Evolutionary conservation across 2,329 filamentous ascomycete genomes (phyloP).

Genomic region (Ambrosiella beaveri): DNA sequence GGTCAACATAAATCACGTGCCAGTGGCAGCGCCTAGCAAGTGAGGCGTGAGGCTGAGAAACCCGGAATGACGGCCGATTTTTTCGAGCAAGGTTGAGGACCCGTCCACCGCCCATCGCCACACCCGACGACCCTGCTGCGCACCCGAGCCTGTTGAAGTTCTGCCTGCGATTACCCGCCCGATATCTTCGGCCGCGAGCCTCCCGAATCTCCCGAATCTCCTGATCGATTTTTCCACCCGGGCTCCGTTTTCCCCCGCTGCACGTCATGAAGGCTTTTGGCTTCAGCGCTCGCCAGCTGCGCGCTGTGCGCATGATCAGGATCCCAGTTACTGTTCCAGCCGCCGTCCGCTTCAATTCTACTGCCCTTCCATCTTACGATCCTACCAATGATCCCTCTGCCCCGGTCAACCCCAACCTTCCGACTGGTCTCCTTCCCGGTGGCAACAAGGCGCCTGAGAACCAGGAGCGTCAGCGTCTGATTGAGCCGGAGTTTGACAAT

Average conservation of each 20-base stretch:
- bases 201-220: background rate
- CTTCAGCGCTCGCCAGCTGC: constrained; percentile 19
- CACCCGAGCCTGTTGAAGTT: background rate
- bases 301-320: constrained; percentile 20
- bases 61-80: background rate
- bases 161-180: background rate
- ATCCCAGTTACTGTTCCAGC: constrained; percentile 11
- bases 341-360: constrained; percentile 6
- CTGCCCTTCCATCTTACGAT: background rate
- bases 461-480: constrained; percentile 10
- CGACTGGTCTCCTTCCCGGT: background rate
- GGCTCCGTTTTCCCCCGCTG: background rate
- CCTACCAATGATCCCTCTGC: background rate
- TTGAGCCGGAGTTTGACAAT: constrained; percentile 12
- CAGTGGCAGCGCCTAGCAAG: background rate
- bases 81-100: background rate
- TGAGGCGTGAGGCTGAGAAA: constrained; percentile 13
- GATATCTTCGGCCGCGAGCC: background rate
- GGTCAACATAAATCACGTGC: constrained; percentile 6
- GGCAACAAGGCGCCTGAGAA: background rate
- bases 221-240: background rate
- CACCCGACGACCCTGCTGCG: background rate
- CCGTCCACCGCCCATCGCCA: constrained; percentile 1
- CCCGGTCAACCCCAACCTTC: background rate
- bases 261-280: constrained; percentile 13